Evolutionary conservation across 306 rosid genomes (phyloP).

Genomic region (Phaseolus lunatus): DNA sequence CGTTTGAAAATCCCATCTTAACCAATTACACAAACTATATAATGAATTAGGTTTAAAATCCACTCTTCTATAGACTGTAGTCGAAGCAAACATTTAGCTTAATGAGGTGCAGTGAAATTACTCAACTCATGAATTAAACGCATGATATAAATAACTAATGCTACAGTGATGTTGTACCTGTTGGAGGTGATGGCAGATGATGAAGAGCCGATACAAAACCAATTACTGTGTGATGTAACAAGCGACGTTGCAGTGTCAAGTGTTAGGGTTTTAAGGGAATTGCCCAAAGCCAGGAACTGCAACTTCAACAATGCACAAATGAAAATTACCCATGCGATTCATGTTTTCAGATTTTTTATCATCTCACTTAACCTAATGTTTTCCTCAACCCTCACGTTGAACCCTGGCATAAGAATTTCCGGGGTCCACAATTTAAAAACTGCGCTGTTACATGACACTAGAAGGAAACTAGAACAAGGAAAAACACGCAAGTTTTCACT

Average conservation of each 20-base stretch:
- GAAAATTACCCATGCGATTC: background rate
- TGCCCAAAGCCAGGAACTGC: background rate
- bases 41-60: no score
- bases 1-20: no score
- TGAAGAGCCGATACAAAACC: background rate
- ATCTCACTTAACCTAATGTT: no score
- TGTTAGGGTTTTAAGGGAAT: background rate
- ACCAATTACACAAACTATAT: no score
- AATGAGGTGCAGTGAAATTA: no score
- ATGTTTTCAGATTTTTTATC: background rate
- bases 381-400: no score
- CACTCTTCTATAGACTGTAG: no score
- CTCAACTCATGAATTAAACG: no score
- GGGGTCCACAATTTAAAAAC: no score
- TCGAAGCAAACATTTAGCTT: no score
- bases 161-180: background rate
- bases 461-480: background rate
- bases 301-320: background rate
- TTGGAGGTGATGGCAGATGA: background rate
- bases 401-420: no score
- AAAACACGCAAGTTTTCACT: background rate
- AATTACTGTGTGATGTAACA: slow-evolving; percentile 7
- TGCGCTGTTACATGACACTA: background rate
- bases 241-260: background rate
- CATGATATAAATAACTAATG: no score